Percentiles rank a stretch among this genome's conserved stretches.
Conservation (phyloP, 257 asterid species). For the Osmanthus fragrans region DNA sequence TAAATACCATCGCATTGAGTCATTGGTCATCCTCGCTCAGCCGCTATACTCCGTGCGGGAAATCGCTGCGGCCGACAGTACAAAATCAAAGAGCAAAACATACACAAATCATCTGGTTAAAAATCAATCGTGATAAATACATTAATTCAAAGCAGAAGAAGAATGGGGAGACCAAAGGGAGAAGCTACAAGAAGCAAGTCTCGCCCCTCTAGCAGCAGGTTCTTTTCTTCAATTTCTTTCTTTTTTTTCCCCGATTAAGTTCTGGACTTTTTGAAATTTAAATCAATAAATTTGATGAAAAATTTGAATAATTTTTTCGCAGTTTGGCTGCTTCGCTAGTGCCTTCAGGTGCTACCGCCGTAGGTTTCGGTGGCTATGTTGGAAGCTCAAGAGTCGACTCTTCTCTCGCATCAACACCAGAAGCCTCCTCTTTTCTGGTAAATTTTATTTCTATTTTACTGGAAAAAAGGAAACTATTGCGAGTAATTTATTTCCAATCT, state of each 20-base stretch:
- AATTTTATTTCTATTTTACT: constrained; percentile 10
- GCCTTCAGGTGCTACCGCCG: constrained; percentile 71
- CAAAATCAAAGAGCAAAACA: not conserved
- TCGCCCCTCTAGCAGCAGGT: constrained; percentile 99
- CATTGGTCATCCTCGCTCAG: not conserved
- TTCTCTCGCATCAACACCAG: constrained; percentile 55
- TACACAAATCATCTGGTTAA: not conserved
- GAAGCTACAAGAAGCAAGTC: constrained; percentile 94
- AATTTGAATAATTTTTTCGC: constrained; percentile 24
- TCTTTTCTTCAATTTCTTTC: not conserved
- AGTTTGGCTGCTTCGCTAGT: constrained; percentile 90
- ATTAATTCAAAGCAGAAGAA: constrained; percentile 3
- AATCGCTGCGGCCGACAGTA: not conserved
- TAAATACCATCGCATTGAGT: not conserved
- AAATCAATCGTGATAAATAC: not conserved
- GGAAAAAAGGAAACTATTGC: not conserved
- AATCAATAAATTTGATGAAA: not conserved
- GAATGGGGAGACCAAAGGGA: constrained; percentile 94
- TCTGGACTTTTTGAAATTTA: not conserved
- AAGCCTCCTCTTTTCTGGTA: constrained; percentile 59
- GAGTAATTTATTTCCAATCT: constrained; percentile 10
- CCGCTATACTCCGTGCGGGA: not conserved
- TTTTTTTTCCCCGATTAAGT: not conserved
- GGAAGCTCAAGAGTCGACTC: constrained; percentile 88
- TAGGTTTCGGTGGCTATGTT: constrained; percentile 93